Base-by-base conservation (phyloP, 495 filamentous ascomycete species). In the Aspergillus nanangensis region DNA sequence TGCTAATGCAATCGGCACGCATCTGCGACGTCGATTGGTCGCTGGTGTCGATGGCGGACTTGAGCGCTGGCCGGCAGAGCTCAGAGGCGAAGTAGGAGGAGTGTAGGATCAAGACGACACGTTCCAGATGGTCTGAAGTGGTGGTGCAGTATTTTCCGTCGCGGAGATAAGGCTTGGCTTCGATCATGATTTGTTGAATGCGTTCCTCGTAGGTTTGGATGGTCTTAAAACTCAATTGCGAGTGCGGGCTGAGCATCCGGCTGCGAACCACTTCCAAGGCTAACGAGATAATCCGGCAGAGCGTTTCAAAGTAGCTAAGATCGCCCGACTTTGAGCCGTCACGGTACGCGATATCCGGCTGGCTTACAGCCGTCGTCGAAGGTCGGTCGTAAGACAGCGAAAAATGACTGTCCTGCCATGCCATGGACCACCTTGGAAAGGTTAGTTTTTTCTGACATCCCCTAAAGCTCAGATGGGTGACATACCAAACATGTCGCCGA, bases 381-480 rank as follows among this genome's bases (percentile, higher is more conserved):
- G 73, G 75, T 14, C 79, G 60, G 51, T 83, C 79, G 47, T 80
- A 83, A 11, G 77, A 79, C 7, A 83, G 71, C 5, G 74, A 80
- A 17, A 83, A 72, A 33, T 82, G 69, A 46, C 74, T 78, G 47
- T 83, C 79, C 53, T 81, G 79, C 79, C 79, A 83, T 13, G 79
- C 67, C 57, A 83, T 71, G 2, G 75, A 76, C 78, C 79, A 83
- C 71, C 71, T 72, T 29, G 1, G 8, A 1, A 15, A 31, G 4
- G 43, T 58, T 41, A 58, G 55, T 25, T 15, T 32, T 10, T 9
- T 36, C 18, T n/a, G 19, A 23, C n/a, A 34, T 29, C 4, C 23
- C 10, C 27, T 1, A 23, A 32, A 11, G 3, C 33, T 3, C 2
- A 2, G 19, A 2, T 3, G 13, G 22, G 22, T 20, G 27, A 18